Base-by-base conservation (phyloP, 345 rosid species). In the Camelina neglecta region DNA sequence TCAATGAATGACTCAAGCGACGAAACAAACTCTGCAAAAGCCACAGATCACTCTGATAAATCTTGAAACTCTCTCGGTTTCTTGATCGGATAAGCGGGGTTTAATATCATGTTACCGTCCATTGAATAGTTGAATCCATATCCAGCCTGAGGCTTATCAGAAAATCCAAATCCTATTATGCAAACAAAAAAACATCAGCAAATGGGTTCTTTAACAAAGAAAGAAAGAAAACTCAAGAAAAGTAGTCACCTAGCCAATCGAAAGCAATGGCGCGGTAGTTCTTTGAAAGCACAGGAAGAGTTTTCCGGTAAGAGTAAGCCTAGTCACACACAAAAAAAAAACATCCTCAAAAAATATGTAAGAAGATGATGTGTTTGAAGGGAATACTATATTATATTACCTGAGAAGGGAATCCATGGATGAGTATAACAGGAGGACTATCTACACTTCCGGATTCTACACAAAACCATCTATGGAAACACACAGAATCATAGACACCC, bases 91-190 rank as follows among this genome's bases (percentile, higher is more conserved):
- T 21, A 45, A 66, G 7, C 23, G 5, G 47, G 65, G 58, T 49
- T 69, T 45, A 63, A 51, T 51, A 74, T 41, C 44, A 59, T 31
- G 45, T 75, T 91, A 94, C 98, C 97, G 65, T 75, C 86, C 74
- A 94, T 45, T 38, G 90, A 87, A 79, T 94, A 90, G 85, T 90
- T 86, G 76, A 94, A 94, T 71, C 98, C 97, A 77, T 94, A 88
- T 84, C 85, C 85, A 7, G 96, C 88, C 81, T 94, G 98, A 75
- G 98, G 98, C 80, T 92, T 94, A 74, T 94, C 96, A n/a, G 98
- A 94, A 83, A 94, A 94, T 24, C 96, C 97, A 76, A 94, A 94
- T 62, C 98, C 98, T 91, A 83, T 24, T 21, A 38, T 44, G 38
- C n/a, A 8, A 39, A 39, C 12, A 63, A 68, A 35, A 54, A 36